These are phyloP conservation scores for Lachancea sp. DNA, from an alignment of 805 yeast genomes.

Conservation along the genomic window DNA sequence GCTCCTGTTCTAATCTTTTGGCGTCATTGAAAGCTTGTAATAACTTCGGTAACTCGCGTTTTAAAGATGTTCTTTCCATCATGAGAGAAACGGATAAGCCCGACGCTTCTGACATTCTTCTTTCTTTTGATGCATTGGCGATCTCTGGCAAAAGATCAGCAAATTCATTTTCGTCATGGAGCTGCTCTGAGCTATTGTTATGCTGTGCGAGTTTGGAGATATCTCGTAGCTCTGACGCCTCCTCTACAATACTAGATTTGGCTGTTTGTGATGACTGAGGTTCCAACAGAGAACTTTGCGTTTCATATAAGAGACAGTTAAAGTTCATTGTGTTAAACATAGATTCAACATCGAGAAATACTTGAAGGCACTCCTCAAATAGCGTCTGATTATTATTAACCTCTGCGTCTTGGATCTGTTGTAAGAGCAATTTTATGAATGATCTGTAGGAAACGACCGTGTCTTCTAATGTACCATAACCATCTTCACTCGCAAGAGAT, in stretches of 20 bases:
- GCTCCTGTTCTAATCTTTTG: conserved; percentile 49
- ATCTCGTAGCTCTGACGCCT: conserved; percentile 11
- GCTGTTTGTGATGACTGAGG: background rate
- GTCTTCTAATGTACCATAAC: conserved; percentile 34
- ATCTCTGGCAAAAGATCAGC: conserved; percentile 2
- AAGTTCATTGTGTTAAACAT: conserved; percentile 57
- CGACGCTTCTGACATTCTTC: conserved; percentile 21
- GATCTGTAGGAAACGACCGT: conserved; percentile 47
- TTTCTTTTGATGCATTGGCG: background rate
- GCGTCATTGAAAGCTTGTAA: conserved; percentile 64
- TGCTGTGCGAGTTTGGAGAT: conserved; percentile 8
- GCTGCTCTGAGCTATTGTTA: conserved; percentile 1
- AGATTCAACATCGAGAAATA: conserved; percentile 62
- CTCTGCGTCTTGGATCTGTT: conserved; percentile 52
- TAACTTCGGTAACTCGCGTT: conserved; percentile 60
- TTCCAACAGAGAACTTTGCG: conserved; percentile 6
- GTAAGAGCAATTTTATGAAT: conserved; percentile 52
- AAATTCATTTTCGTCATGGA: conserved; percentile 7
- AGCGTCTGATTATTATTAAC: conserved; percentile 48
- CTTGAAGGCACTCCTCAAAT: conserved; percentile 60
- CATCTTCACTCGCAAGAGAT: conserved; percentile 7
- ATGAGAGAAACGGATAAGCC: conserved; percentile 34
- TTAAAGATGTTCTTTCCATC: conserved; percentile 46
- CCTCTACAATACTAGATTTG: conserved; percentile 3
- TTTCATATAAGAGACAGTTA: conserved; percentile 32